These are phyloP conservation scores for Hymenoscyphus repandus DNA, from an alignment of 2,329 filamentous ascomycete genomes.

Conservation along the genomic window DNA sequence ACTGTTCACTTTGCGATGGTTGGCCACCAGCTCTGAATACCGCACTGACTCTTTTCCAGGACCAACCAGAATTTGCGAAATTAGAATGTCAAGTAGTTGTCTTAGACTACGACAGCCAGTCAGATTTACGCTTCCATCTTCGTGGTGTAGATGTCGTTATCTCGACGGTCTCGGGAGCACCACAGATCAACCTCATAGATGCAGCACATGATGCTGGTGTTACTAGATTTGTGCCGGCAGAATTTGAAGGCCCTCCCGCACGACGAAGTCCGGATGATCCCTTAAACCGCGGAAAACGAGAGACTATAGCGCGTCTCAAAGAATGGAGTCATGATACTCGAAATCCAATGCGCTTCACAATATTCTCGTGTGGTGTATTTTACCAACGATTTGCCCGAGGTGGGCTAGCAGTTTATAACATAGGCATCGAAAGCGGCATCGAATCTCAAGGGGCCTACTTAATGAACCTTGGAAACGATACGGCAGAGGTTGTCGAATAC, in stretches of 20 bases:
- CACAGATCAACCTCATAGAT: constrained; percentile 67
- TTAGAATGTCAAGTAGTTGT: constrained; percentile 57
- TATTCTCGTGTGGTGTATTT: constrained; percentile 69
- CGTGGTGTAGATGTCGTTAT: constrained; percentile 69
- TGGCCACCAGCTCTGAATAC: constrained; percentile 6
- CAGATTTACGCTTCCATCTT: constrained; percentile 59
- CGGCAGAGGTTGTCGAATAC: constrained; percentile 56
- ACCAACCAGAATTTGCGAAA: constrained; percentile 32
- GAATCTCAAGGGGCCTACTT: constrained; percentile 58
- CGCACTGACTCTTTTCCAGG: constrained; percentile 22
- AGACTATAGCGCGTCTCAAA: constrained; percentile 51
- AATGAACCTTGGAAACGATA: constrained; percentile 52
- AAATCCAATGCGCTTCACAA: constrained; percentile 58
- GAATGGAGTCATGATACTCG: constrained; percentile 43
- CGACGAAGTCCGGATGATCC: constrained; percentile 50
- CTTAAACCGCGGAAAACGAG: constrained; percentile 54
- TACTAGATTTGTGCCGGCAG: constrained; percentile 66
- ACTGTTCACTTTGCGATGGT: not conserved
- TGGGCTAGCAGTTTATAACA: constrained; percentile 54
- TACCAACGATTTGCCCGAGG: constrained; percentile 70
- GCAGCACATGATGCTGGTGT: constrained; percentile 62
- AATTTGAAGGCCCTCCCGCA: constrained; percentile 63
- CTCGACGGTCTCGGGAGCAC: constrained; percentile 62
- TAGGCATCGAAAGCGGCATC: constrained; percentile 52
- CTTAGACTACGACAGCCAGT: constrained; percentile 60